Evolutionary conservation across 768 basidiomycete species (phyloP).

Genomic region (Mycena maculata): DNA sequence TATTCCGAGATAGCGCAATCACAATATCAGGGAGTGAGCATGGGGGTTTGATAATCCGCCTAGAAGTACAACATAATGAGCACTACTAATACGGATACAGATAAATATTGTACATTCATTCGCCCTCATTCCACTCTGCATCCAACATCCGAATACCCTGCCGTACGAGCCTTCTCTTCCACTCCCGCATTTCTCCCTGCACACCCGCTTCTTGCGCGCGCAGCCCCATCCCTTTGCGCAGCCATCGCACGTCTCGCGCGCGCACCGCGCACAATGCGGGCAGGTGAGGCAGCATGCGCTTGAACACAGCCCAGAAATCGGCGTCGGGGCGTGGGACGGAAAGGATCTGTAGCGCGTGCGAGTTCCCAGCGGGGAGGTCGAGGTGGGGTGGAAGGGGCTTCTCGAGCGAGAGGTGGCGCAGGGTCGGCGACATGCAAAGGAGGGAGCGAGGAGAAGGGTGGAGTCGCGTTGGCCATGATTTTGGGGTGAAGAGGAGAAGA

Average conservation of each 20-base stretch:
- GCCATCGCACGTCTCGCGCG: slow-evolving; percentile 77
- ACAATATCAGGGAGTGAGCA: too few relatives aligned
- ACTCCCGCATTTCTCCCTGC: slow-evolving; percentile 84
- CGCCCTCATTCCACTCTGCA: slow-evolving; percentile 72
- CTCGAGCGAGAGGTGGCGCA: slow-evolving; percentile 81
- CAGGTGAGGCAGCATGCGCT: slow-evolving; percentile 64
- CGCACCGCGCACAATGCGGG: slow-evolving; percentile 69
- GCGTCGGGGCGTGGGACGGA: slow-evolving; percentile 80
- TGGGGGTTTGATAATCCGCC: too few relatives aligned
- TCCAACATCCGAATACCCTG: slow-evolving; percentile 75
- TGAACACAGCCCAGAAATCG: slow-evolving; percentile 68
- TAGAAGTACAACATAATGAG: background rate
- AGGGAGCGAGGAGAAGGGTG: slow-evolving; percentile 65
- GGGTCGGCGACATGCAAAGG: slow-evolving; percentile 61
- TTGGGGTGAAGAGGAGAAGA: slow-evolving; percentile 75
- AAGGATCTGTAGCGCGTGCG: slow-evolving; percentile 67
- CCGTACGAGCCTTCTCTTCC: slow-evolving; percentile 71
- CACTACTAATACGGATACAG: background rate
- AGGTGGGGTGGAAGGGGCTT: slow-evolving; percentile 68
- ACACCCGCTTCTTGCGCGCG: slow-evolving; percentile 79
- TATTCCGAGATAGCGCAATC: too few relatives aligned
- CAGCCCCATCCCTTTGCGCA: slow-evolving; percentile 71
- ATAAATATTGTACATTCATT: slow-evolving; percentile 16
- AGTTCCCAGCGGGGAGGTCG: slow-evolving; percentile 39
- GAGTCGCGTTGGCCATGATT: slow-evolving; percentile 72